Evolutionary conservation across 805 yeast genomes (phyloP).

Genomic region (Spathaspora passalidarum): DNA sequence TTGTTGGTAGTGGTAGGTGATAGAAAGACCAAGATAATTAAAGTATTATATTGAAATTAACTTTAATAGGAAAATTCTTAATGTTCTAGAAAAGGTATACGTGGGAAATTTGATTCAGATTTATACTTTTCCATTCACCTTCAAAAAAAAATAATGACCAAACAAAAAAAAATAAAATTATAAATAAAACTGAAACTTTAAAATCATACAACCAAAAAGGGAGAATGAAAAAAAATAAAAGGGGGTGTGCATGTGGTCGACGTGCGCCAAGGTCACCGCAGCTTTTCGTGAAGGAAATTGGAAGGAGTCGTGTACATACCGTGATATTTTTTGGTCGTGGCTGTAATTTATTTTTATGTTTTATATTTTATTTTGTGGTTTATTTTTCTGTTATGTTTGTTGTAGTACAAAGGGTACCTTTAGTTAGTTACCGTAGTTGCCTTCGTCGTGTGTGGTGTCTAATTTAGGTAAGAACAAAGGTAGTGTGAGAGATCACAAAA

Average conservation of each 20-base stretch:
- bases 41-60: no score
- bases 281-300: no score
- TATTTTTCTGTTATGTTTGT: no score
- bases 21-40: not conserved
- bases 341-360: no score
- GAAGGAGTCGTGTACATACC: not conserved
- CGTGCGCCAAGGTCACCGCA: no score
- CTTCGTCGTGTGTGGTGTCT: no score
- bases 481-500: no score
- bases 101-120: not conserved
- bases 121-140: not conserved
- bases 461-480: no score
- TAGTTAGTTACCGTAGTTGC: no score
- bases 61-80: not conserved
- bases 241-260: not conserved
- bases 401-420: no score
- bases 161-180: not conserved
- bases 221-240: not conserved
- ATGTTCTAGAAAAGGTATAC: not conserved
- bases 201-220: not conserved
- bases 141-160: constrained; percentile 1
- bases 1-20: not conserved
- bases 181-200: not conserved
- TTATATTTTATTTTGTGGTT: no score
- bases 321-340: not conserved